Percentiles rank a stretch among this genome's conserved stretches.
Evolutionary conservation across 1,284 basidiomycete species (phyloP).

Genomic region (Kalmanozyma brasiliensis): DNA sequence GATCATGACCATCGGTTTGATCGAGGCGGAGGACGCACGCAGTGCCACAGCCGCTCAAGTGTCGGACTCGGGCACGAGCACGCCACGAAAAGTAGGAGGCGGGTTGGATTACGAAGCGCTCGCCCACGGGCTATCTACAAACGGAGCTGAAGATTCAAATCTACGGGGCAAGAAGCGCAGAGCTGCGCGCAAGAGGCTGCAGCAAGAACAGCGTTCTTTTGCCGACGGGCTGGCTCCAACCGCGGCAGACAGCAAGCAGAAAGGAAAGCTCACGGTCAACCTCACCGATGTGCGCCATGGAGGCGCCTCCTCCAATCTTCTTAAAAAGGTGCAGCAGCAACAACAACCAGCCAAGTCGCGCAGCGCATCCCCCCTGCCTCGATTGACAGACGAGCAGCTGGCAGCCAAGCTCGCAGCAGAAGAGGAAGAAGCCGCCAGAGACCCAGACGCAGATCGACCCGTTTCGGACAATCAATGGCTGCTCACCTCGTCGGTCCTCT

Average conservation of each 20-base stretch:
- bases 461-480: constrained; percentile 64
- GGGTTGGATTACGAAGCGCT: constrained; percentile 55
- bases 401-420: constrained; percentile 56
- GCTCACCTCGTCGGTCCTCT: constrained; percentile 61
- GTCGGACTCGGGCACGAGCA: not conserved
- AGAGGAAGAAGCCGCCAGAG: constrained; percentile 37
- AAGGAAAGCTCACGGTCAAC: constrained; percentile 42
- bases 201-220: constrained; percentile 29
- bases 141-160: constrained; percentile 3
- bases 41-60: constrained; percentile 15
- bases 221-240: constrained; percentile 1
- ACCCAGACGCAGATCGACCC: constrained; percentile 35
- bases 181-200: constrained; percentile 32
- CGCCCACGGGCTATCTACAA: constrained; percentile 17
- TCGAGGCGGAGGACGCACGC: constrained; percentile 48
- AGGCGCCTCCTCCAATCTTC: constrained; percentile 15
- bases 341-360: constrained; percentile 3
- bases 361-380: constrained; percentile 6
- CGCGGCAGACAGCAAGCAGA: not conserved
- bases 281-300: constrained; percentile 60
- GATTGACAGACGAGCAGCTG: constrained; percentile 53
- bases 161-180: constrained; percentile 48
- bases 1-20: constrained; percentile 53
- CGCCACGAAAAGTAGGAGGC: constrained; percentile 2
- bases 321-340: constrained; percentile 17